These are phyloP conservation scores for Paraphoma sp. DNA, from an alignment of 2,329 filamentous ascomycete species.

Conservation along the genomic window DNA sequence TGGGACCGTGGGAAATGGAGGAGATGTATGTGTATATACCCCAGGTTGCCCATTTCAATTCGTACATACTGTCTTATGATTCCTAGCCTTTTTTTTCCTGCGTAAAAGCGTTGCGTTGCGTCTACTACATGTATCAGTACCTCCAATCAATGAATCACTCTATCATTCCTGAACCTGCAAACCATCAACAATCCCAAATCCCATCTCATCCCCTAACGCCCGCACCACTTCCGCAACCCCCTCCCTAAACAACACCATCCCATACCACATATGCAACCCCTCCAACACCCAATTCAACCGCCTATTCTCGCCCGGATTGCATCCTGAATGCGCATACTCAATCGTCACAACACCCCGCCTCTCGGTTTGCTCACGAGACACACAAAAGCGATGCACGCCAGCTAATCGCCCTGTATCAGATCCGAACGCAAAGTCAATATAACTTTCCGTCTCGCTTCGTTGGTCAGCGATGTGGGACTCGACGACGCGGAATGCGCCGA, in stretches of 20 bases:
- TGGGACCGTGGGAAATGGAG: too few relatives aligned
- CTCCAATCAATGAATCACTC: too few relatives aligned
- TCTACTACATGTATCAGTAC: too few relatives aligned
- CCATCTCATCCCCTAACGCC: neutral
- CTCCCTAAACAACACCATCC: slow-evolving; percentile 6
- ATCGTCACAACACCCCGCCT: neutral
- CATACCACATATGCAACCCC: slow-evolving; percentile 9
- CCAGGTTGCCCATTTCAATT: too few relatives aligned
- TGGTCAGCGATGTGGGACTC: neutral
- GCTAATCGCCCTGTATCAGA: slow-evolving; percentile 5
- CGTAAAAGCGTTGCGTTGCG: too few relatives aligned
- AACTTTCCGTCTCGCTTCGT: neutral
- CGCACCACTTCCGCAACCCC: slow-evolving; percentile 1
- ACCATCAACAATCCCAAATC: too few relatives aligned
- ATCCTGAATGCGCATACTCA: slow-evolving; percentile 1
- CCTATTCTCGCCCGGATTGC: slow-evolving; percentile 12
- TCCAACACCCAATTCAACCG: slow-evolving; percentile 1
- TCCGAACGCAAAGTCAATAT: slow-evolving; percentile 9
- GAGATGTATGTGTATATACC: too few relatives aligned
- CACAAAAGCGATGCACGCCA: slow-evolving; percentile 11
- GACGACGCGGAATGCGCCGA: neutral
- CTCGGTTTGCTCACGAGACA: neutral
- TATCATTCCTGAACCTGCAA: too few relatives aligned
- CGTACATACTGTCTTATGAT: too few relatives aligned
- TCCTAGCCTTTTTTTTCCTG: too few relatives aligned